Percentiles rank a stretch among this genome's conserved stretches.
These are phyloP conservation scores for Noccaea bulbosa DNA, from an alignment of 345 rosid species.

Conservation along the genomic window DNA sequence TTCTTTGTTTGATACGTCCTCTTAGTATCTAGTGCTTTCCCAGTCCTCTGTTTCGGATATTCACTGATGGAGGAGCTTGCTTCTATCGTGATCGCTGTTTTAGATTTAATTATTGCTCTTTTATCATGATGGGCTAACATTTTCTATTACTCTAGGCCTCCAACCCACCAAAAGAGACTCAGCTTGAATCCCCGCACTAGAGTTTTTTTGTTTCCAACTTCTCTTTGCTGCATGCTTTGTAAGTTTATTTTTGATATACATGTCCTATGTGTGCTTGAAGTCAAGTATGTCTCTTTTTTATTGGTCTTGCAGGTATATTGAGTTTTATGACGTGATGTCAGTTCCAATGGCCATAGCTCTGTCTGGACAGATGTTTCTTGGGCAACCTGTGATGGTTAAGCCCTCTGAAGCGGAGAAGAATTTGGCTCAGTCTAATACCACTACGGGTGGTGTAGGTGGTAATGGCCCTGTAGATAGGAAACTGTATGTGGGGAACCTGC, in stretches of 20 bases:
- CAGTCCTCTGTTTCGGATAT: conserved; percentile 33
- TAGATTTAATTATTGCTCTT: conserved; percentile 29
- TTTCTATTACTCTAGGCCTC: conserved; percentile 59
- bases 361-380: conserved; percentile 83
- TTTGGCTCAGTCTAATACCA: conserved; percentile 73
- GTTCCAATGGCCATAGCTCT: conserved; percentile 97
- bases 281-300: conserved; percentile 44
- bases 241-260: conserved; percentile 47
- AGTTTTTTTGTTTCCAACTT: conserved; percentile 67
- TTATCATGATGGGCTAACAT: conserved; percentile 53
- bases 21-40: conserved; percentile 22
- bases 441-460: conserved; percentile 52
- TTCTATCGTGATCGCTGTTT: conserved; percentile 25
- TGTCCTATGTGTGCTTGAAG: conserved; percentile 41
- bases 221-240: conserved; percentile 64
- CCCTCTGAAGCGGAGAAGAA: conserved; percentile 99
- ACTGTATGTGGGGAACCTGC: conserved; percentile 90
- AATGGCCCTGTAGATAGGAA: conserved; percentile 86
- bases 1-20: conserved; percentile 35
- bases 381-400: conserved; percentile 98
- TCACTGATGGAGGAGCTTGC: conserved; percentile 18
- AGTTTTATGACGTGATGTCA: conserved; percentile 90
- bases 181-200: conserved; percentile 69
- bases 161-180: conserved; percentile 73
- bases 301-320: conserved; percentile 79